Evolutionary conservation across 306 rosid species (phyloP), one percentile per base, ranked within the genome.

Genomic region (Geum urbanum): DNA sequence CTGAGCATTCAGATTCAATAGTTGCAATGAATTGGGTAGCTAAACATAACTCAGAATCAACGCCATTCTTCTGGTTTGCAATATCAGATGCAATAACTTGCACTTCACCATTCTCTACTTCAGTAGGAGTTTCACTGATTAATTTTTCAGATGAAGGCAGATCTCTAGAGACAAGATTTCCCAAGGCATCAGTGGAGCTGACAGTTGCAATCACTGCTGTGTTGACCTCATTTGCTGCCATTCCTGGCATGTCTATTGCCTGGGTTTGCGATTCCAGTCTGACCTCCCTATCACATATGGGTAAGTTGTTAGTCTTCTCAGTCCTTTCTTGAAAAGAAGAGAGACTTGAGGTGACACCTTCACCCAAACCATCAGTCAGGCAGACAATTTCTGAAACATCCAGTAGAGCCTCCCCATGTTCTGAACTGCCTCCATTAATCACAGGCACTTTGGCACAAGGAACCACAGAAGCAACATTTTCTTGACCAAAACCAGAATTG

Each of bases 1-100:
- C 69, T 19, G 59, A 45, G 7, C 52, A 76, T 66, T 41, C 27
- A 16, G 77, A 48, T 37, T 43, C 67, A 13, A 45, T 19, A 14
- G 24, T 35, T 19, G 69, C 54, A 77, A 57, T 67, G 12, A 74
- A 74, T 52, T 74, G 39, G 32, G 43, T 18, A 58, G 43, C 63
- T 32, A 43, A 58, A 32, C 10, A 58, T 58, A 58, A 12, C 43
- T 24, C 63, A 75, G 51, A 68, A 71, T n/a, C 73, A 53, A 49
- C 59, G 73, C 58, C 77, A 61, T 81, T 87, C 73, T 78, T 82
- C 73, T 72, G 84, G 59, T 76, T 75, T 72, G 11, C 76, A 75
- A 58, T 50, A 66, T 76, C 79, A 63, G 80, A 40, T 19, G 73
- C 63, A 20, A 48, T 22, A 70, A 22, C 51, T 15, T 49, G 58